phyloP scores from a whole-genome alignment of 176 grass and related monocot genomes.

The Phoenix dactylifera region DNA sequence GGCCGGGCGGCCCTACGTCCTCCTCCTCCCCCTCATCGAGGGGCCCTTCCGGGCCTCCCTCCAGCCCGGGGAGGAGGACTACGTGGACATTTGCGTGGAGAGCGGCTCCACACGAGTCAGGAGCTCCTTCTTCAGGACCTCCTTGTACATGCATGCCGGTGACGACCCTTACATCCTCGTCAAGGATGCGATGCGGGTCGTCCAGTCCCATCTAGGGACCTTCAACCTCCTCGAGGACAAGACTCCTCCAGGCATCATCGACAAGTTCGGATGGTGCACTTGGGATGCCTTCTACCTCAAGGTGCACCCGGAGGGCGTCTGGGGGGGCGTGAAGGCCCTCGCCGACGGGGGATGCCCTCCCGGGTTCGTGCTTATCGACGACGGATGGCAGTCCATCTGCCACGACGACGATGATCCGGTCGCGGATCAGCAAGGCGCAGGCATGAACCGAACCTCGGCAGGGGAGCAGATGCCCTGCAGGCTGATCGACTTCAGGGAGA shows the following conservation, averaged over 20 bases:
- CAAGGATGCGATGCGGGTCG: conserved; percentile 29
- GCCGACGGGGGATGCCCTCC: conserved; percentile 80
- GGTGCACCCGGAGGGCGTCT: conserved; percentile 64
- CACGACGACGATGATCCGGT: conserved; percentile 60
- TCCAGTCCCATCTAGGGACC: conserved; percentile 53
- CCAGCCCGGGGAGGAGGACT: conserved; percentile 40
- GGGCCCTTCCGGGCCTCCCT: conserved; percentile 71
- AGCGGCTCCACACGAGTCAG: conserved; percentile 52
- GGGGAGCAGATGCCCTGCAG: conserved; percentile 98
- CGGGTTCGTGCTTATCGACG: conserved; percentile 82
- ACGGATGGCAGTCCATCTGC: conserved; percentile 95
- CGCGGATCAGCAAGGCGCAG: conserved; percentile 25
- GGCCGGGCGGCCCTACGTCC: conserved; percentile 47
- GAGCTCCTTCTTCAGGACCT: conserved; percentile 28
- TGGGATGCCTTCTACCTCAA: conserved; percentile 97
- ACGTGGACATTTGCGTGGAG: conserved; percentile 59
- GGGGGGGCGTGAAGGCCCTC: conserved; percentile 65
- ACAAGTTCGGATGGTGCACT: conserved; percentile 98
- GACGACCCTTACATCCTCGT: conserved; percentile 64
- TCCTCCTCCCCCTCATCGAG: conserved; percentile 89
- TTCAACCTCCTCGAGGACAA: conserved; percentile 80
- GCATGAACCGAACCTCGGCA: conserved; percentile 65
- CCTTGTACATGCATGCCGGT: conserved; percentile 68
- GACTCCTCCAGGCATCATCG: conserved; percentile 62
- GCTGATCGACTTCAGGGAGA: conserved; percentile 84